phyloP scores from a whole-genome alignment of 2,329 filamentous ascomycete genomes.

The Escovopsis sp. region DNA sequence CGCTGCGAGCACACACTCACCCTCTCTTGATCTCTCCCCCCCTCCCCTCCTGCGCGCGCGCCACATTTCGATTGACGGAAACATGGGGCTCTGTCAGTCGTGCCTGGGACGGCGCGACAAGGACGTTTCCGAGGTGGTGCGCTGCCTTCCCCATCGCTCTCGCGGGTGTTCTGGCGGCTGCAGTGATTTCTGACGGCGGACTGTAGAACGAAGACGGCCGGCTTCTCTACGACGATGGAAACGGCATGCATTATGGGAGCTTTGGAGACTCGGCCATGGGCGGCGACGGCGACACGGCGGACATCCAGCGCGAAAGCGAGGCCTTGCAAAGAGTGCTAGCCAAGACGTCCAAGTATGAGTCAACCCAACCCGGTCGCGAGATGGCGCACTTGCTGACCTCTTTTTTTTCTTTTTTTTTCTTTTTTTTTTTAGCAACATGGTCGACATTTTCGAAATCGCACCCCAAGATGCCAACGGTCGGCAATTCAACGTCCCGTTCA shows the following conservation, averaged over 20 bases:
- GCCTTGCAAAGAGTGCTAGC: constrained; percentile 49
- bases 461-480: constrained; percentile 31
- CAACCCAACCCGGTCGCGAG: not conserved
- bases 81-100: constrained; percentile 47
- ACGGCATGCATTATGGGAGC: constrained; percentile 45
- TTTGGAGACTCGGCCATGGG: constrained; percentile 42
- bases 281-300: constrained; percentile 43
- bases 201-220: constrained; percentile 42
- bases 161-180: not conserved
- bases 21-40: too few relatives aligned
- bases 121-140: constrained; percentile 41
- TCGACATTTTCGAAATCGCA: constrained; percentile 52
- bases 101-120: constrained; percentile 39
- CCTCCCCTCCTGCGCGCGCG: not conserved
- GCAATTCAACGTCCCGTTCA: constrained; percentile 25
- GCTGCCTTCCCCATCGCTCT: constrained; percentile 6
- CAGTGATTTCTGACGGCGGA: constrained; percentile 4
- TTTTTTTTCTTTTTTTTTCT: too few relatives aligned
- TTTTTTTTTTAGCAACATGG: constrained; percentile 47
- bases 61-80: constrained; percentile 4
- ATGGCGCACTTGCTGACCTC: constrained; percentile 1
- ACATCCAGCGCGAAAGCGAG: constrained; percentile 49
- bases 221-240: constrained; percentile 46
- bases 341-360: constrained; percentile 46
- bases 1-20: constrained; percentile 9